Conservation (phyloP, 176 grass and related monocot genomes). For the Cocos nucifera region DNA sequence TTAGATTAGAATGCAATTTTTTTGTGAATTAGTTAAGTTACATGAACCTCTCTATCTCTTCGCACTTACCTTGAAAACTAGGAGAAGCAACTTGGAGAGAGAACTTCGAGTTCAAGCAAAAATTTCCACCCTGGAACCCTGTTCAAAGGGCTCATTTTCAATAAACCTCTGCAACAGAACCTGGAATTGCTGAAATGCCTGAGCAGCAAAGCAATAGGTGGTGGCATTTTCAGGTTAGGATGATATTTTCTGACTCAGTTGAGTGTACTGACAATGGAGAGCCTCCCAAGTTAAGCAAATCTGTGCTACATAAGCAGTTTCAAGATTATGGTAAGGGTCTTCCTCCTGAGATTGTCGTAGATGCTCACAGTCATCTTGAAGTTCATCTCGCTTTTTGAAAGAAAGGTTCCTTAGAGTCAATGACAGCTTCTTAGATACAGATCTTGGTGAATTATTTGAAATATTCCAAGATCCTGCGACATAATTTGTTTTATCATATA, state of each 20-base stretch:
- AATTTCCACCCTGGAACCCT: conserved; percentile 62
- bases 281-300: conserved; percentile 93
- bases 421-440: conserved; percentile 47
- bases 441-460: conserved; percentile 57
- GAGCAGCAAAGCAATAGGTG: conserved; percentile 59
- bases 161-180: conserved; percentile 86
- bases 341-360: conserved; percentile 42
- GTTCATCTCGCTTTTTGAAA: conserved; percentile 22
- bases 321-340: conserved; percentile 60
- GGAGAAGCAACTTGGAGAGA: conserved; percentile 81
- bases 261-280: conserved; percentile 74
- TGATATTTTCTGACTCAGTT: conserved; percentile 55
- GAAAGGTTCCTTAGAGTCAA: conserved; percentile 63
- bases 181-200: conserved; percentile 95
- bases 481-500: neutral
- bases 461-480: conserved; percentile 37
- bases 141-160: conserved; percentile 90
- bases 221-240: conserved; percentile 46
- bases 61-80: conserved; percentile 72
- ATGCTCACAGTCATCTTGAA: conserved; percentile 39
- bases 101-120: conserved; percentile 53
- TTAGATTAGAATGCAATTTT: no score
- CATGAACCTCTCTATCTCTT: neutral
- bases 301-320: conserved; percentile 75
- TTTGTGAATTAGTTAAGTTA: no score